Percentiles rank a stretch among this genome's conserved stretches.
These are phyloP conservation scores for Lepidium didymum DNA, from an alignment of 345 rosid species.

Conservation along the genomic window DNA sequence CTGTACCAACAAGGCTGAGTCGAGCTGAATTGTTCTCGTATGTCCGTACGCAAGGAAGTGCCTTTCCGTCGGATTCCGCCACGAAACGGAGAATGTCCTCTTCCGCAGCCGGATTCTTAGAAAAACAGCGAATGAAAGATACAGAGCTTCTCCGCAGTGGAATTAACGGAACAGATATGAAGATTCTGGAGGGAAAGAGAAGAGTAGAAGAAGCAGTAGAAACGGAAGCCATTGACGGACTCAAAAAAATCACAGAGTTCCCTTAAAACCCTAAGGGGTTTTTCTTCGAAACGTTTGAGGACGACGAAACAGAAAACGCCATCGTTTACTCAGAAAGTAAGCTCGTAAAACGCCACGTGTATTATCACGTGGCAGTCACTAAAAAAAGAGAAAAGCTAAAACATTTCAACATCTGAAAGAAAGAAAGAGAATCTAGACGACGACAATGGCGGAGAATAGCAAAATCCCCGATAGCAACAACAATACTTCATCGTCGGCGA, in stretches of 20 bases:
- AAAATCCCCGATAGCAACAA: neutral
- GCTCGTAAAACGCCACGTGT: neutral
- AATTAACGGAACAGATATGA: constrained; percentile 3
- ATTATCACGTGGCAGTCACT: neutral
- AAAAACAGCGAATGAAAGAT: constrained; percentile 22
- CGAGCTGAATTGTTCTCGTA: constrained; percentile 69
- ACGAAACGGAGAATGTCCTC: constrained; percentile 58
- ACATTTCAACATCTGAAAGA: neutral
- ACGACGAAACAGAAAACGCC: neutral
- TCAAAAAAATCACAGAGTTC: neutral
- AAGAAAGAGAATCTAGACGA: neutral
- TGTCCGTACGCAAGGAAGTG: constrained; percentile 72
- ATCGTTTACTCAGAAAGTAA: neutral
- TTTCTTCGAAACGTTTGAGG: neutral
- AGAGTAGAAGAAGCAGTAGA: constrained; percentile 14
- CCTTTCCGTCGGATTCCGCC: constrained; percentile 47
- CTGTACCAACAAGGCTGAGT: constrained; percentile 70
- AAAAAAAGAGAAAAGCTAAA: neutral
- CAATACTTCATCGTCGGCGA: neutral
- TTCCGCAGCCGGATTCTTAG: constrained; percentile 32
- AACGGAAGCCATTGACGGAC: constrained; percentile 27
- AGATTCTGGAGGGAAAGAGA: constrained; percentile 19
- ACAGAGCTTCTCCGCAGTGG: constrained; percentile 12
- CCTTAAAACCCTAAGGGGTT: constrained; percentile 17
- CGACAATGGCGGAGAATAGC: constrained; percentile 9